phyloP scores from a whole-genome alignment of 2,329 filamentous ascomycete genomes.

The Aspergillus sp. region DNA sequence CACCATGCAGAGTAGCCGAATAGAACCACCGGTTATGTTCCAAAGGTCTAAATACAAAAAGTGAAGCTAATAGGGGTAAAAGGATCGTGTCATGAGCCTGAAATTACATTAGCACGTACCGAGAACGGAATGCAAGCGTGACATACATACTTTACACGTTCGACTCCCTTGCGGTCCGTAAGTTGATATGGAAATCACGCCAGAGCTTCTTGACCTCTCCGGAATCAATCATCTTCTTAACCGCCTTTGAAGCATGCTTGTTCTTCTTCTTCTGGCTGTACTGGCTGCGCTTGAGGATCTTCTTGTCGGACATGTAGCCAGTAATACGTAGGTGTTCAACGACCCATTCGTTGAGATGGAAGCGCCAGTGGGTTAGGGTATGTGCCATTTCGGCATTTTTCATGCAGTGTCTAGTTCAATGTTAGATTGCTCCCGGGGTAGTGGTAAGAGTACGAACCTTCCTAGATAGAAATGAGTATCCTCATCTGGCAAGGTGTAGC shows the following conservation, averaged over 20 bases:
- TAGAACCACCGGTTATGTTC: no score
- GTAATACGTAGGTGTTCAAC: slow-evolving; percentile 59
- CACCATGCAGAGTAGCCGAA: no score
- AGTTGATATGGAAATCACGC: slow-evolving; percentile 62
- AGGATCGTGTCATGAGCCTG: neutral
- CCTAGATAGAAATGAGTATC: slow-evolving; percentile 55
- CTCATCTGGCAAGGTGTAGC: slow-evolving; percentile 46
- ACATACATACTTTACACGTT: slow-evolving; percentile 36
- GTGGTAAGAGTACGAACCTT: slow-evolving; percentile 33
- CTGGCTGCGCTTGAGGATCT: slow-evolving; percentile 61
- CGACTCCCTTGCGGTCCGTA: slow-evolving; percentile 58
- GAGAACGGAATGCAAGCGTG: neutral
- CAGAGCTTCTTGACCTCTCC: slow-evolving; percentile 64
- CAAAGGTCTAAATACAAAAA: no score
- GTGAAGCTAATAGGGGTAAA: no score
- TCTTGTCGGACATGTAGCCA: slow-evolving; percentile 57
- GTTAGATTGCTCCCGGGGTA: neutral
- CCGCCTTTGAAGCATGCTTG: slow-evolving; percentile 62
- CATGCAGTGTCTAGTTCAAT: slow-evolving; percentile 52
- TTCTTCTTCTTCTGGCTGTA: slow-evolving; percentile 61
- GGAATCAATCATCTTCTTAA: slow-evolving; percentile 62
- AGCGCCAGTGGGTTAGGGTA: slow-evolving; percentile 72
- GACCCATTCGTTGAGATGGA: slow-evolving; percentile 71
- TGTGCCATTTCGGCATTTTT: slow-evolving; percentile 69
- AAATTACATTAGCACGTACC: neutral